Base-by-base conservation (phyloP, 371 early-diverging fungal species). In the Saksenaea oblongispora region DNA sequence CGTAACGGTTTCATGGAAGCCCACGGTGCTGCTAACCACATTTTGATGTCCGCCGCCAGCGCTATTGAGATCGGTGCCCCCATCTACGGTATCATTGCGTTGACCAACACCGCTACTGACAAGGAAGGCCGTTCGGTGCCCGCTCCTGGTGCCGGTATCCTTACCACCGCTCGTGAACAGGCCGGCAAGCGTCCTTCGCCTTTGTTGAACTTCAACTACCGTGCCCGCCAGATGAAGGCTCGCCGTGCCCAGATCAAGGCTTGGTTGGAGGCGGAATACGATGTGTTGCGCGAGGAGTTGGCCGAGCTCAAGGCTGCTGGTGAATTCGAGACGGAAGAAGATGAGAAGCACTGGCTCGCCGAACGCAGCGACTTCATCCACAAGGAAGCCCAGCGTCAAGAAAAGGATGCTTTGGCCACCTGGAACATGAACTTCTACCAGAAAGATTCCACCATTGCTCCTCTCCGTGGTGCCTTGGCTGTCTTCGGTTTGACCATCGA, bases 91-190 rank as follows among this genome's bases (percentile, higher is more conserved):
- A 91, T 97, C 67, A 82, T 97, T 67, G 97, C 93, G 58, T 83
- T 91, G 61, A 93, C 93, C 67, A 94, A 91, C 83, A 96, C 97
- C 60, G 96, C 98, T 42, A 93, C 94, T 56, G 98, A 97, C 80
- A 97, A 97, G 87, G 93, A 95, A 84, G 96, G 97, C 54, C 92
- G 96, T 64, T 94, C 95, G 13, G 89, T 96, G 24, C 98, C 97
- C 28, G 97, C 97, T 56, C 98, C 98, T 65, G 97, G 96, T 66
- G 93, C 96, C 72, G 96, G 97, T 83, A 91, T 97, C 59, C 78
- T 97, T 66, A 96, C 98, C 47, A 95, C 97, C 34, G 97, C 97
- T 67, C 90, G 95, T 64, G 96, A 96, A 76, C 70, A 70, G 53
- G 62, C 81, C 51, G 64, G 76, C 66, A 85, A 87, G 74, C 80